A percentile compares a stretch with the other conserved stretches of the same genome.
These are phyloP conservation scores for Takashimella koratensis DNA, from an alignment of 1,284 basidiomycete genomes.

Conservation along the genomic window DNA sequence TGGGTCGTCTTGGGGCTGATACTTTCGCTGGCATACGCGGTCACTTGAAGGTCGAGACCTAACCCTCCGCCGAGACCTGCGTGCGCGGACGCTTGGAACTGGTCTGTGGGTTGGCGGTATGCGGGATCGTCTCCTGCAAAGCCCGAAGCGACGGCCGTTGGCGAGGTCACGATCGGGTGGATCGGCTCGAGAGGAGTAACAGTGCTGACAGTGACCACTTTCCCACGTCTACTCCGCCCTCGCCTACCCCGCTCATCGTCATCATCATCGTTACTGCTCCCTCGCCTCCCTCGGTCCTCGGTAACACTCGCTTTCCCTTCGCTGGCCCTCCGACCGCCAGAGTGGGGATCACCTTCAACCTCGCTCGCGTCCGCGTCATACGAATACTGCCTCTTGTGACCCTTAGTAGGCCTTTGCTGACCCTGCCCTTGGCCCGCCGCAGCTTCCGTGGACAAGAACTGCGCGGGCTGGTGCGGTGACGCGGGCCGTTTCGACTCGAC, in stretches of 20 bases:
- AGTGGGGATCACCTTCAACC: background rate
- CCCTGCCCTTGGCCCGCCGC: conserved; percentile 6
- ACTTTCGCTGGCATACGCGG: too few species aligned
- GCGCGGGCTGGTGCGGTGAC: background rate
- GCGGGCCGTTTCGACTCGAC: background rate
- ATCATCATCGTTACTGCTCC: background rate
- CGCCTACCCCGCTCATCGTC: conserved; percentile 2
- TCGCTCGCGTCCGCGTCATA: conserved; percentile 28
- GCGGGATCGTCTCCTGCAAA: too few species aligned
- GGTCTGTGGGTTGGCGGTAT: too few species aligned
- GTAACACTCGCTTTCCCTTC: background rate
- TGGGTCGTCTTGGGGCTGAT: background rate
- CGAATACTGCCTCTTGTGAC: conserved; percentile 6
- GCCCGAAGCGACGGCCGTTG: too few species aligned
- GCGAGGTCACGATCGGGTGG: too few species aligned
- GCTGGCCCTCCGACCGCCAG: background rate
- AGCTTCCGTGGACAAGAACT: background rate
- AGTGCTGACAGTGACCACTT: background rate
- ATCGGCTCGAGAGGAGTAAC: background rate
- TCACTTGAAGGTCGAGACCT: too few species aligned
- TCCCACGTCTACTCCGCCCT: conserved; percentile 4
- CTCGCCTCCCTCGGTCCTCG: background rate
- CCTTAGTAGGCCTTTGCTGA: conserved; percentile 3
- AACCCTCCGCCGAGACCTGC: too few species aligned
- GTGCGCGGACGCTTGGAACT: too few species aligned